Conservation (phyloP, 208 protist species). For the Acanthamoeba polyphaga region DNA sequence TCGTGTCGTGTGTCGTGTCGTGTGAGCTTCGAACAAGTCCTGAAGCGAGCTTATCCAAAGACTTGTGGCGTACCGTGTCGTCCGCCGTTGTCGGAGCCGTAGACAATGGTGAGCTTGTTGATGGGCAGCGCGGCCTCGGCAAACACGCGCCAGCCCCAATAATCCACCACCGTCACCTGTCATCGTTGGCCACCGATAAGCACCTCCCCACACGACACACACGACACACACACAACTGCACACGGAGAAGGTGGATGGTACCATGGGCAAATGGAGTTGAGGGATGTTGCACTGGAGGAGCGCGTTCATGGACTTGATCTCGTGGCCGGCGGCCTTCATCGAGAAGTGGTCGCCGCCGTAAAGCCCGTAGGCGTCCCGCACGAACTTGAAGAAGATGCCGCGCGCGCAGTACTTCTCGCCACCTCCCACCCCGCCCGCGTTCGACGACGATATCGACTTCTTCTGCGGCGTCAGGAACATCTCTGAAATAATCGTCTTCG, state of each 20-base stretch:
- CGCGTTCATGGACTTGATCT: constrained; percentile 49
- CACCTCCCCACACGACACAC: no score
- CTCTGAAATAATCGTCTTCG: constrained; percentile 20
- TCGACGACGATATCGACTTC: background rate
- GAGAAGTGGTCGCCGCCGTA: constrained; percentile 35
- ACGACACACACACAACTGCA: no score
- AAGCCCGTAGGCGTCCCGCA: background rate
- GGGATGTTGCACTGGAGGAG: constrained; percentile 39
- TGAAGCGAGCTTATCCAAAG: no score
- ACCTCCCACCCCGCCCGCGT: background rate
- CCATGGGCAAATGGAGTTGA: constrained; percentile 26
- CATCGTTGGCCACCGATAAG: background rate
- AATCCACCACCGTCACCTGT: constrained; percentile 18
- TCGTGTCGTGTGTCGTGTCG: background rate
- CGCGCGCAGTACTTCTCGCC: constrained; percentile 17
- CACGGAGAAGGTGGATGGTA: background rate
- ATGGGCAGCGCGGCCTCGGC: constrained; percentile 34
- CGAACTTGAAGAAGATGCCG: constrained; percentile 66
- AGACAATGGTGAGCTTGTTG: constrained; percentile 23
- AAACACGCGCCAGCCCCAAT: constrained; percentile 37
- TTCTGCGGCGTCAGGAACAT: background rate
- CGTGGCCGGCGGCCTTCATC: constrained; percentile 61
- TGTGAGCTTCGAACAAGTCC: no score
- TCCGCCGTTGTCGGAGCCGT: constrained; percentile 36
- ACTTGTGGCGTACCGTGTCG: background rate